Evolutionary conservation across 495 filamentous ascomycete genomes (phyloP).

Genomic region (Talaromyces trachyspermus): DNA sequence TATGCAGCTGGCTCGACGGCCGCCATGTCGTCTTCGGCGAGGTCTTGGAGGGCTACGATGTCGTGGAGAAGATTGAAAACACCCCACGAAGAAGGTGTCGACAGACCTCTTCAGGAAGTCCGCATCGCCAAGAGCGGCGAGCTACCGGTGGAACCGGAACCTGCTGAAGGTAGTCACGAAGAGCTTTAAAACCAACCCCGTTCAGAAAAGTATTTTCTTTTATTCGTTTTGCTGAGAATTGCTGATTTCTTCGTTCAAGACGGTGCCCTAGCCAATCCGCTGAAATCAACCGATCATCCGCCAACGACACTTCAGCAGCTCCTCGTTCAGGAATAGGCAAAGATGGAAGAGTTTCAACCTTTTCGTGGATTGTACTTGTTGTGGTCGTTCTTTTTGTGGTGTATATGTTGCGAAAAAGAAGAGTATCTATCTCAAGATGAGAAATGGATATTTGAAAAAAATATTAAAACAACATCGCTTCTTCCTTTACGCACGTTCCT

Average conservation of each 20-base stretch:
- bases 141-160: constrained; percentile 60
- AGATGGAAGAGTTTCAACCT: not conserved
- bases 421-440: constrained; percentile 5
- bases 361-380: not conserved
- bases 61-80: constrained; percentile 85
- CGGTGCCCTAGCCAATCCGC: constrained; percentile 12
- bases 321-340: not conserved
- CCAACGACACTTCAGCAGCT: not conserved
- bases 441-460: constrained; percentile 19
- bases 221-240: constrained; percentile 19
- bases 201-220: constrained; percentile 10
- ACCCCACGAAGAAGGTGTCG: constrained; percentile 46
- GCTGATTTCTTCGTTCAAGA: constrained; percentile 26
- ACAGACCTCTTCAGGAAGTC: constrained; percentile 67
- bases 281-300: not conserved
- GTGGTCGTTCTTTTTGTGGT: not conserved
- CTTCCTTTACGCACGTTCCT: too few relatives aligned
- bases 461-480: constrained; percentile 7
- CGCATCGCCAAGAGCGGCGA: constrained; percentile 96
- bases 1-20: constrained; percentile 76
- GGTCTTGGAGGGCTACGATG: constrained; percentile 82
- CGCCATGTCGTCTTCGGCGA: constrained; percentile 88
- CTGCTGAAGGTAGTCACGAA: constrained; percentile 88
- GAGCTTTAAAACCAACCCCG: constrained; percentile 65
- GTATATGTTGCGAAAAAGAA: constrained; percentile 11